These are phyloP conservation scores for Scheffersomyces ergatensis DNA, from an alignment of 805 yeast genomes.

Conservation along the genomic window DNA sequence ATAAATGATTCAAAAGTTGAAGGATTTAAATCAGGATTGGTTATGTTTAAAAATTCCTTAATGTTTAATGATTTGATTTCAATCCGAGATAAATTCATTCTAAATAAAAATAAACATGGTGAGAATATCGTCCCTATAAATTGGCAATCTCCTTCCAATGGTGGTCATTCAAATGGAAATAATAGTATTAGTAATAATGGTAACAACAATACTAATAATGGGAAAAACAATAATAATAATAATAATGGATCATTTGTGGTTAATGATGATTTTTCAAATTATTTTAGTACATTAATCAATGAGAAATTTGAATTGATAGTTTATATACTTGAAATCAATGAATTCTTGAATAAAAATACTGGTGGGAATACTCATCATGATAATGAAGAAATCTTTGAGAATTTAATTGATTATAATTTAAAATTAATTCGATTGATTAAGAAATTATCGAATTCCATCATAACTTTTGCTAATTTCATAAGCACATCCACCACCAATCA, in stretches of 20 bases:
- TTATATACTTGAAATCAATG: slow-evolving; percentile 33
- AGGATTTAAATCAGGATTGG: slow-evolving; percentile 4
- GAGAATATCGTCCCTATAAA: background rate
- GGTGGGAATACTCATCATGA: slow-evolving; percentile 8
- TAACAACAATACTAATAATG: background rate
- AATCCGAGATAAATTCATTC: slow-evolving; percentile 11
- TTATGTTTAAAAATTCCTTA: slow-evolving; percentile 11
- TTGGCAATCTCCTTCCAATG: background rate
- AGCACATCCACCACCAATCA: slow-evolving; percentile 10
- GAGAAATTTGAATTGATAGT: slow-evolving; percentile 36
- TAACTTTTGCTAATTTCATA: slow-evolving; percentile 28
- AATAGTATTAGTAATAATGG: background rate
- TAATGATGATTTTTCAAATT: slow-evolving; percentile 10
- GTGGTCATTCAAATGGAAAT: no score
- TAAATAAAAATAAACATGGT: background rate
- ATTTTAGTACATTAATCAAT: slow-evolving; percentile 23
- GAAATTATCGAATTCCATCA: slow-evolving; percentile 25
- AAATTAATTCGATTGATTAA: slow-evolving; percentile 38
- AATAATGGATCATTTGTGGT: background rate
- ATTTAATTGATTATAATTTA: slow-evolving; percentile 33
- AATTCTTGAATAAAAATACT: slow-evolving; percentile 4
- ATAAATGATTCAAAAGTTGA: background rate
- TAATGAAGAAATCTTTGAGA: slow-evolving; percentile 18
- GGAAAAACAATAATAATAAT: no score
- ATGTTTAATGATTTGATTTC: slow-evolving; percentile 12